Percentiles rank a stretch among this genome's conserved stretches.
These are phyloP conservation scores for Chlamydomonas applanata DNA, from an alignment of 139 green algal genomes.

Conservation along the genomic window DNA sequence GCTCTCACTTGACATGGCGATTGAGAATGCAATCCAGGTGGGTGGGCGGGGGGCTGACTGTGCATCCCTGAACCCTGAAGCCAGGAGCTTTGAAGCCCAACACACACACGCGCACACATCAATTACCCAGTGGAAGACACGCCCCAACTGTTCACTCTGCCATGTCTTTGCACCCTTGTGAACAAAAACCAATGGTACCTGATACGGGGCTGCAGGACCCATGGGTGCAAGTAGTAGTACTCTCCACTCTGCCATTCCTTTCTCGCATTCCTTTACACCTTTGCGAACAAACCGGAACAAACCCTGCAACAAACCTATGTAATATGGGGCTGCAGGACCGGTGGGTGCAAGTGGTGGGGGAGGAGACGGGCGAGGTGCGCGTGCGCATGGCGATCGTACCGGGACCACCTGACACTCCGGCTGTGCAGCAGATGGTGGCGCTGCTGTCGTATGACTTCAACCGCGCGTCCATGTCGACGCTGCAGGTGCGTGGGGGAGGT, in stretches of 20 bases:
- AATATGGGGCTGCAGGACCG: conserved; percentile 47
- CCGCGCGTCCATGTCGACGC: neutral
- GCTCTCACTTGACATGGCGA: conserved; percentile 25
- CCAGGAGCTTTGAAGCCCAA: too few relatives aligned
- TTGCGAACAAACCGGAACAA: too few relatives aligned
- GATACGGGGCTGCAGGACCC: too few relatives aligned
- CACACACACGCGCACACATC: neutral
- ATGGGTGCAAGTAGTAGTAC: too few relatives aligned
- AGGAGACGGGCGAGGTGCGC: conserved; percentile 32
- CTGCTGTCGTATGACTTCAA: conserved; percentile 12
- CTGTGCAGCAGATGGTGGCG: conserved; percentile 30
- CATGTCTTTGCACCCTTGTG: too few relatives aligned
- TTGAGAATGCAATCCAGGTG: conserved; percentile 25
- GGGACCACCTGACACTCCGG: conserved; percentile 12
- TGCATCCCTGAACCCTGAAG: too few relatives aligned
- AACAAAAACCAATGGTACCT: too few relatives aligned
- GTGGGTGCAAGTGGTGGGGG: conserved; percentile 41
- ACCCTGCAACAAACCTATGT: too few relatives aligned
- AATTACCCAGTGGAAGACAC: neutral
- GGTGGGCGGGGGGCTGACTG: neutral
- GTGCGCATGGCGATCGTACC: conserved; percentile 39
- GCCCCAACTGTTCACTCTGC: too few relatives aligned
- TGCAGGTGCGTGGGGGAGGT: conserved; percentile 1
- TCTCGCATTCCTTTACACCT: too few relatives aligned
- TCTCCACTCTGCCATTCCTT: too few relatives aligned